These are phyloP conservation scores for Ophiostoma sp. DNA, from an alignment of 2,329 filamentous ascomycete genomes.

Conservation along the genomic window DNA sequence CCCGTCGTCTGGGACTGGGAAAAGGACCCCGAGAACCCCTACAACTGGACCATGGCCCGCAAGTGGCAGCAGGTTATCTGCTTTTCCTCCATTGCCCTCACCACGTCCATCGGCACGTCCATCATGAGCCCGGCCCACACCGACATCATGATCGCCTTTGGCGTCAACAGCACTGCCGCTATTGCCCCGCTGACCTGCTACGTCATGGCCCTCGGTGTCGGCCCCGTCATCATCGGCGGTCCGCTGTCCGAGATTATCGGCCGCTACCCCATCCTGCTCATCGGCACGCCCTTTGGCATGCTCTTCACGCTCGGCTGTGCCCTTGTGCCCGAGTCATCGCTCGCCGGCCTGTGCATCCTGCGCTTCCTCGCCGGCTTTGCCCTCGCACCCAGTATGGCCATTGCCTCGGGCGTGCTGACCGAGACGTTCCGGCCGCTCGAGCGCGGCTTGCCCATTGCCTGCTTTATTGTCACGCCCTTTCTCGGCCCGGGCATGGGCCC, in stretches of 20 bases:
- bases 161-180: constrained; percentile 49
- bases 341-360: constrained; percentile 48
- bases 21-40: constrained; percentile 43
- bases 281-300: constrained; percentile 43
- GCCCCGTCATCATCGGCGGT: constrained; percentile 53
- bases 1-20: constrained; percentile 34
- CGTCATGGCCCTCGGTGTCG: constrained; percentile 54
- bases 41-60: constrained; percentile 45
- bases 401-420: constrained; percentile 46
- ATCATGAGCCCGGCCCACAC: constrained; percentile 46
- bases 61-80: constrained; percentile 40
- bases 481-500: constrained; percentile 49
- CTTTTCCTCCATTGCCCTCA: constrained; percentile 38
- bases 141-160: constrained; percentile 49
- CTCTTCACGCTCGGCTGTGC: constrained; percentile 54
- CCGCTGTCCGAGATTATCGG: constrained; percentile 56
- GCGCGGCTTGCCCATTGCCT: constrained; percentile 40
- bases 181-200: constrained; percentile 57
- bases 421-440: constrained; percentile 44
- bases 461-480: constrained; percentile 49
- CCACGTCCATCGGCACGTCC: constrained; percentile 50
- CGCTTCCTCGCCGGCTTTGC: constrained; percentile 54
- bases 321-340: constrained; percentile 40
- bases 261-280: constrained; percentile 48
- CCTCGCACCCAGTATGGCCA: constrained; percentile 45